Evolutionary conservation across 192 early-diverging fungal genomes (phyloP).

Genomic region (Umbelopsis sp.): DNA sequence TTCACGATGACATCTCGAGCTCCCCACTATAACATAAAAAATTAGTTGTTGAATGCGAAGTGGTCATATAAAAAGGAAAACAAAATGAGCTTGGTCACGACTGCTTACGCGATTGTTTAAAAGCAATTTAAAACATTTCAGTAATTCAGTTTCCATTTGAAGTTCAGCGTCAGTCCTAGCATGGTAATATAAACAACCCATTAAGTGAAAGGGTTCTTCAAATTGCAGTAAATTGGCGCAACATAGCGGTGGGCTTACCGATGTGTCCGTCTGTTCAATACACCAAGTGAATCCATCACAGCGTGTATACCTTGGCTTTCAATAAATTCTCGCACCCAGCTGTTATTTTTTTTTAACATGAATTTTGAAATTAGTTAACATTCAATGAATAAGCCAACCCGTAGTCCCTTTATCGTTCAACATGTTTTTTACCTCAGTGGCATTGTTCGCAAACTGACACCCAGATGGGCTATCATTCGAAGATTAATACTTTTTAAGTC

Average conservation of each 20-base stretch:
- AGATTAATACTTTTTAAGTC: slow-evolving; percentile 43
- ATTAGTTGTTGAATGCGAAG: neutral
- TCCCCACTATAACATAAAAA: slow-evolving; percentile 58
- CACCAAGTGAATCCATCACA: slow-evolving; percentile 64
- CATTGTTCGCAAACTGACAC: slow-evolving; percentile 56
- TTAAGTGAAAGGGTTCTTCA: slow-evolving; percentile 5
- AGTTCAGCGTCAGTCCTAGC: slow-evolving; percentile 65
- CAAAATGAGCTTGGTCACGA: neutral
- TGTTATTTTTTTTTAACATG: slow-evolving; percentile 14
- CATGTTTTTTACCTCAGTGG: slow-evolving; percentile 46
- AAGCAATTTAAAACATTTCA: slow-evolving; percentile 78
- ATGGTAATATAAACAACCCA: neutral
- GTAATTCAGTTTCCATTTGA: slow-evolving; percentile 74
- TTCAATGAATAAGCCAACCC: neutral
- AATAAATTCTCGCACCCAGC: slow-evolving; percentile 81
- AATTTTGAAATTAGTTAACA: neutral
- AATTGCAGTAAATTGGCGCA: too few species aligned
- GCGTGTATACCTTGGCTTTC: slow-evolving; percentile 71
- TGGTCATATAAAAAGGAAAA: neutral
- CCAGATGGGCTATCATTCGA: slow-evolving; percentile 45
- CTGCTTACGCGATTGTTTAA: slow-evolving; percentile 62
- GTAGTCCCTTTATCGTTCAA: neutral
- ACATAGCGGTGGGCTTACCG: slow-evolving; percentile 37
- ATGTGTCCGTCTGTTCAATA: slow-evolving; percentile 52
- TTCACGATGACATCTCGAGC: slow-evolving; percentile 74